Evolutionary conservation across 345 rosid species (phyloP), one percentile per base, ranked within the genome.

Genomic region (Pistacia vera): DNA sequence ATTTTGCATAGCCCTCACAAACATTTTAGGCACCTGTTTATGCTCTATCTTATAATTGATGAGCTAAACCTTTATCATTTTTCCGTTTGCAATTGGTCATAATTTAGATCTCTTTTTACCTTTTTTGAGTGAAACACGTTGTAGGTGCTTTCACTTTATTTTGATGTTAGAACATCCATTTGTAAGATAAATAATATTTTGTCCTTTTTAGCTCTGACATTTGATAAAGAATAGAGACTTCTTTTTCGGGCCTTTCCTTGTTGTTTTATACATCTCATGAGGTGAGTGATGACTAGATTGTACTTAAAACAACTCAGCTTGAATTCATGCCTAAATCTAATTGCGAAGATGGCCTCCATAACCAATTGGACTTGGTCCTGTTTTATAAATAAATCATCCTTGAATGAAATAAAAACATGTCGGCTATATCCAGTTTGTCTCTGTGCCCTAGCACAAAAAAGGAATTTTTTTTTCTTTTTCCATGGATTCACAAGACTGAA

Each of bases 251-350:
- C 56, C 25, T 13, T n/a, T 13, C 11, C 20, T 67, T 44, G 22
- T 13, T 48, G n/a, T 48, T 48, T 22, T 48, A 12, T 49, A 17
- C 41, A 49, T 25, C 71, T 49, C 70, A 68, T 49, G 3, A 64
- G 58, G 41, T 68, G 41, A 28, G 22, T 68, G 59, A 55, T 51
- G 70, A 66, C 11, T 66, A 1, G 33, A 66, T 46, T 66, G 70
- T 10, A 1, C 25, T 8, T 33, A 0, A 33, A 60, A 66, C 48
- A 55, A 54, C 60, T 35, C 5, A 54, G 25, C 73, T 10, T 68
- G 41, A 51, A n/a, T 41, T n/a, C 33, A 33, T 8, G 44, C 41
- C 44, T 30, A 22, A 54, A 51, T 7, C 60, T 1, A 16, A 30
- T 58, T 46, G 72, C 38, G 36, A 69, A 66, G 3, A 54, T 11